Evolutionary conservation across 352 stramenopile species (phyloP).

Genomic region (Phytophthora parvispora): DNA sequence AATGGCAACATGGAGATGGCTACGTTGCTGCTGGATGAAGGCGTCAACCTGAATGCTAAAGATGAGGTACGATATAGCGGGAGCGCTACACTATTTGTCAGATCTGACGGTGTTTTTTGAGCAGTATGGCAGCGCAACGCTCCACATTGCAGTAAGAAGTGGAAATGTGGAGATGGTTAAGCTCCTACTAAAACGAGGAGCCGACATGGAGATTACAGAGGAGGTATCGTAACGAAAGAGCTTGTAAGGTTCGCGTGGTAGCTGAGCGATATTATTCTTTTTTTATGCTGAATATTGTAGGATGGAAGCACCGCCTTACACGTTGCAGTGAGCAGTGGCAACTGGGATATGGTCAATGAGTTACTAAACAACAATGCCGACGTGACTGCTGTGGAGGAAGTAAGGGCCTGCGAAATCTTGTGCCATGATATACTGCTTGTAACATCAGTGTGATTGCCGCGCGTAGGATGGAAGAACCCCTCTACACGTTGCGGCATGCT

Average conservation of each 20-base stretch:
- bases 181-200: slow-evolving; percentile 57
- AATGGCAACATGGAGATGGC: slow-evolving; percentile 69
- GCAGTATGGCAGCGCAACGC: slow-evolving; percentile 74
- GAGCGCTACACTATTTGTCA: no score
- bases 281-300: slow-evolving; percentile 4
- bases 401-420: not conserved
- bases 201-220: slow-evolving; percentile 56
- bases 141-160: slow-evolving; percentile 80
- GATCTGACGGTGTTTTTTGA: not conserved
- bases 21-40: slow-evolving; percentile 65
- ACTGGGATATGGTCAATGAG: not conserved
- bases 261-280: no score
- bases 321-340: slow-evolving; percentile 3
- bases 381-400: not conserved
- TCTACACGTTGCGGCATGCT: slow-evolving; percentile 2
- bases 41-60: slow-evolving; percentile 37
- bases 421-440: no score
- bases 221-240: no score
- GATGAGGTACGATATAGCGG: slow-evolving; percentile 5
- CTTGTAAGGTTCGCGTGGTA: no score
- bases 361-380: not conserved
- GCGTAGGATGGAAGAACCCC: not conserved
- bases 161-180: slow-evolving; percentile 66
- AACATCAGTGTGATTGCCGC: no score
- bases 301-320: slow-evolving; percentile 1